Percentiles rank a stretch among this genome's conserved stretches.
phyloP scores from a whole-genome alignment of 192 early-diverging fungal species.

The Backusella parvicylindrica region DNA sequence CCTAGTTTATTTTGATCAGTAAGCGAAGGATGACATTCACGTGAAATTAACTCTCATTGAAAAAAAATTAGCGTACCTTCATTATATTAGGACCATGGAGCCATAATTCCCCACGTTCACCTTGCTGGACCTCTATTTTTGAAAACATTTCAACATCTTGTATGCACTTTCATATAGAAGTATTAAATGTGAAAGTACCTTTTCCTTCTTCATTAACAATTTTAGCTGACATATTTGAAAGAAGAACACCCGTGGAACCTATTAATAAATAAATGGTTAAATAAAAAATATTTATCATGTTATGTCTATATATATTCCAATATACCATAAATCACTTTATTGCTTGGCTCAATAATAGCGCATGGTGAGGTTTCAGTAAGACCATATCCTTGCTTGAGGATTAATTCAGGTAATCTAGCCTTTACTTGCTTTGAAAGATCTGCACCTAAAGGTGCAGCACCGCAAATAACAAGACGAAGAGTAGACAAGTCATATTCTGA shows the following conservation, averaged over 20 bases:
- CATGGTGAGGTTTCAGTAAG: slow-evolving; percentile 69
- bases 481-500: slow-evolving; percentile 60
- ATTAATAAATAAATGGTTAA: slow-evolving; percentile 22
- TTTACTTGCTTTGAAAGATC: slow-evolving; percentile 44
- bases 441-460: slow-evolving; percentile 64
- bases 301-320: slow-evolving; percentile 76
- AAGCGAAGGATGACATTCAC: background rate
- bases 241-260: slow-evolving; percentile 64
- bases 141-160: background rate
- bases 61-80: slow-evolving; percentile 46
- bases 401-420: slow-evolving; percentile 12
- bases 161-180: background rate
- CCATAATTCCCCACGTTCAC: slow-evolving; percentile 78
- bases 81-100: slow-evolving; percentile 73
- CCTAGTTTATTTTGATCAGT: background rate
- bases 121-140: slow-evolving; percentile 42
- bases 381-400: slow-evolving; percentile 66
- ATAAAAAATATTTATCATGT: slow-evolving; percentile 39
- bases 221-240: slow-evolving; percentile 71
- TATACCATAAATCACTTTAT: slow-evolving; percentile 33
- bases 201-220: slow-evolving; percentile 71
- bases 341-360: slow-evolving; percentile 26
- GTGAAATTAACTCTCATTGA: background rate
- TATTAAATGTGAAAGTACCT: slow-evolving; percentile 14
- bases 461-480: slow-evolving; percentile 48